phyloP scores from a whole-genome alignment of 2,329 filamentous ascomycete species.

The Scedosporium boydii region DNA sequence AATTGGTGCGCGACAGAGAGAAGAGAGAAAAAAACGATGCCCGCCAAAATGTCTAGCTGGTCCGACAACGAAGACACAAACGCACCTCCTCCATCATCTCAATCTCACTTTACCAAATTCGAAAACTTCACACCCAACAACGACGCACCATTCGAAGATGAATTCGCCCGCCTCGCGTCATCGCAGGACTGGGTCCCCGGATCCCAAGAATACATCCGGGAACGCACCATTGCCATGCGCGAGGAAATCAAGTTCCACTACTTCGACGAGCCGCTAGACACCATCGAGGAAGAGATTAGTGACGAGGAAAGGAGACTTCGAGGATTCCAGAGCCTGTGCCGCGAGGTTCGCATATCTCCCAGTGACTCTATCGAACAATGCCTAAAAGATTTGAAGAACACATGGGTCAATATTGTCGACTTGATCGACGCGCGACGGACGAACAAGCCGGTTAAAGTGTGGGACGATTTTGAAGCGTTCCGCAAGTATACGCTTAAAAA shows the following conservation, averaged over 20 bases:
- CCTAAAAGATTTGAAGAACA: conserved; percentile 15
- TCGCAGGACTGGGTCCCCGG: conserved; percentile 20
- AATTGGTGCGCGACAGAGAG: too few relatives aligned
- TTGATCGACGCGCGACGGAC: conserved; percentile 20
- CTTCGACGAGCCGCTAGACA: conserved; percentile 14
- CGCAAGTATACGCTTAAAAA: conserved; percentile 16
- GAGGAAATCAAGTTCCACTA: conserved; percentile 19
- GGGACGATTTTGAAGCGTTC: conserved; percentile 17
- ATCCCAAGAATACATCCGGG: conserved; percentile 16
- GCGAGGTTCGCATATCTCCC: conserved; percentile 16
- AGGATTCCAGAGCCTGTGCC: conserved; percentile 9
- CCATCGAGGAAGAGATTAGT: conserved; percentile 5
- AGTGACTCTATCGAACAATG: conserved; percentile 13
- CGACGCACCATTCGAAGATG: conserved; percentile 18
- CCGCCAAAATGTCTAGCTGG: not conserved
- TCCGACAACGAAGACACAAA: not conserved
- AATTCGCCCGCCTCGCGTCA: conserved; percentile 21
- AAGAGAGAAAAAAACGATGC: too few relatives aligned
- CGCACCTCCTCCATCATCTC: conserved; percentile 14
- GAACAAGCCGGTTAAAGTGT: conserved; percentile 15
- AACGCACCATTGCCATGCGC: conserved; percentile 22
- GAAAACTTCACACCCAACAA: conserved; percentile 18
- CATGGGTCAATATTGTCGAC: conserved; percentile 21
- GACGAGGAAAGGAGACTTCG: conserved; percentile 13
- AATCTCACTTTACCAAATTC: conserved; percentile 22